Evolutionary conservation across 2,329 filamentous ascomycete species (phyloP).

Genomic region (Phialophora expanda): DNA sequence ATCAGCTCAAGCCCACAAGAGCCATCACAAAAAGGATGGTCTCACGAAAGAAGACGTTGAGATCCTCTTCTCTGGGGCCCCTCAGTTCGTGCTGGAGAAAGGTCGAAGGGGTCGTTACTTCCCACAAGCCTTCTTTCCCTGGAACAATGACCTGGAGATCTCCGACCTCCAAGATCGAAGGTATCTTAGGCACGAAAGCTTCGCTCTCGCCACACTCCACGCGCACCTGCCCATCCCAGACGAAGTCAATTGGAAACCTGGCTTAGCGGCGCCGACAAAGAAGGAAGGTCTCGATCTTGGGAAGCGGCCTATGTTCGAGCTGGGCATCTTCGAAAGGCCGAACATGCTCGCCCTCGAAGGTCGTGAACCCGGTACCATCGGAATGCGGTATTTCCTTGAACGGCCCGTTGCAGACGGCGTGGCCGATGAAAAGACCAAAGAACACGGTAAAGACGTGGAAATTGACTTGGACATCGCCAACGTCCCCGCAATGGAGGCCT

Average conservation of each 20-base stretch:
- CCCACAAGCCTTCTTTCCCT: conserved; percentile 53
- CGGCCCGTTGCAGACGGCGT: conserved; percentile 50
- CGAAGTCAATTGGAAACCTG: conserved; percentile 43
- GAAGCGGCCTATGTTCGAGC: conserved; percentile 50
- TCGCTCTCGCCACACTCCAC: conserved; percentile 51
- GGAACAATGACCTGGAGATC: conserved; percentile 49
- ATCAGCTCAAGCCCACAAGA: conserved; percentile 6
- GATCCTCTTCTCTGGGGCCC: conserved; percentile 50
- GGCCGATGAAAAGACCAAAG: conserved; percentile 35
- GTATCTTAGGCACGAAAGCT: conserved; percentile 49
- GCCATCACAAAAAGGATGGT: conserved; percentile 12
- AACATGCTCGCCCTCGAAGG: conserved; percentile 56
- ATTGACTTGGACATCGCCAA: conserved; percentile 36
- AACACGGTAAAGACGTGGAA: conserved; percentile 36
- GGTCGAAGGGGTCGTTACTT: conserved; percentile 49
- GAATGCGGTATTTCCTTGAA: conserved; percentile 56
- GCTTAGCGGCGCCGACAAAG: conserved; percentile 21
- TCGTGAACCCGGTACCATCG: conserved; percentile 53
- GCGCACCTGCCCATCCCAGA: conserved; percentile 52
- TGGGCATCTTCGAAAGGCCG: conserved; percentile 54
- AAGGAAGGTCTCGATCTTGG: conserved; percentile 35
- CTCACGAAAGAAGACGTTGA: conserved; percentile 49
- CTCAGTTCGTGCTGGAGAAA: conserved; percentile 53
- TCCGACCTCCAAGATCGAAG: conserved; percentile 50
- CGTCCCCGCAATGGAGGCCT: conserved; percentile 43